These are phyloP conservation scores for Candida sp. DNA, from an alignment of 1,139 yeast species.

Conservation along the genomic window DNA sequence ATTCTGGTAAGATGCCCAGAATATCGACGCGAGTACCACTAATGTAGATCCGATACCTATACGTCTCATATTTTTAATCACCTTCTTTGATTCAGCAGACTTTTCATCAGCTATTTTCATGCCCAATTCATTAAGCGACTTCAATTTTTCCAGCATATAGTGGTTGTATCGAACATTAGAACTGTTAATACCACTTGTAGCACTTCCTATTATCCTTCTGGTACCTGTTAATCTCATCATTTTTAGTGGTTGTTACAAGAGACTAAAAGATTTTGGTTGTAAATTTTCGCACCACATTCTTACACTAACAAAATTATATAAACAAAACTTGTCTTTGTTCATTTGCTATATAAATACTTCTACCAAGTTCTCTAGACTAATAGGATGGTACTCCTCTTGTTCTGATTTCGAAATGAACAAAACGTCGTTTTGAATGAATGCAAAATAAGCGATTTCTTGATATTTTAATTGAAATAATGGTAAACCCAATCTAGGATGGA, in stretches of 20 bases:
- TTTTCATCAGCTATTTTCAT: slow-evolving; percentile 33
- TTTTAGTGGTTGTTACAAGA: background rate
- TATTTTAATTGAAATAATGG: slow-evolving; percentile 18
- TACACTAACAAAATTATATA: no score
- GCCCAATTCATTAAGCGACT: slow-evolving; percentile 16
- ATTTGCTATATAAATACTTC: slow-evolving; percentile 1
- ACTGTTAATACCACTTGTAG: background rate
- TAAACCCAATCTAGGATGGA: slow-evolving; percentile 19
- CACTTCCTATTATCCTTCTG: background rate
- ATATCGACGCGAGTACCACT: slow-evolving; percentile 30
- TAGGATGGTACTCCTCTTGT: slow-evolving; percentile 17
- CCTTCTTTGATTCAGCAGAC: slow-evolving; percentile 26
- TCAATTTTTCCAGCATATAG: slow-evolving; percentile 8
- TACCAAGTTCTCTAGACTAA: slow-evolving; percentile 16
- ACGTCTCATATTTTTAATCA: slow-evolving; percentile 27
- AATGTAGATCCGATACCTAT: slow-evolving; percentile 33
- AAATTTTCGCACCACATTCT: background rate
- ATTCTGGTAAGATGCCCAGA: slow-evolving; percentile 28
- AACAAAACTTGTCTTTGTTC: no score
- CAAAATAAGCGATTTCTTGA: slow-evolving; percentile 4
- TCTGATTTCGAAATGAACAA: slow-evolving; percentile 18
- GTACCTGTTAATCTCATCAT: background rate
- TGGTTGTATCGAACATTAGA: background rate
- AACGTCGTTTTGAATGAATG: slow-evolving; percentile 32
- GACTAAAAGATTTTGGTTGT: background rate